Conservation (phyloP, 2,329 filamentous ascomycete genomes). For the Colletotrichum sp. region DNA sequence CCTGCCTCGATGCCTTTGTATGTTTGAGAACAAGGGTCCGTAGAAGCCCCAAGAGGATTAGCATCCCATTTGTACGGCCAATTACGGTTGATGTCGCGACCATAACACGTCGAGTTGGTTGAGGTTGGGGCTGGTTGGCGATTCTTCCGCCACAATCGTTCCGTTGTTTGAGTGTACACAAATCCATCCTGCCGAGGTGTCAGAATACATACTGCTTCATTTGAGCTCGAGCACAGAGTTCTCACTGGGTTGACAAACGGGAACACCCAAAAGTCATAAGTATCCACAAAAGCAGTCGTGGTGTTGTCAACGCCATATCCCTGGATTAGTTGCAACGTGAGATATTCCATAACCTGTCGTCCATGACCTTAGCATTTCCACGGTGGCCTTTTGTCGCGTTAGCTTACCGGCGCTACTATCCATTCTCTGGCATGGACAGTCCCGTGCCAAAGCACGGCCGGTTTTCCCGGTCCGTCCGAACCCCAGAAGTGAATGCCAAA, state of each 20-base stretch:
- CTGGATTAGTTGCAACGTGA: conserved; percentile 48
- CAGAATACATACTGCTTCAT: neutral
- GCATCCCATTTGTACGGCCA: conserved; percentile 55
- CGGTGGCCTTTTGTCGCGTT: neutral
- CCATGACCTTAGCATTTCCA: conserved; percentile 31
- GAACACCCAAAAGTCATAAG: conserved; percentile 62
- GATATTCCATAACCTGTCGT: conserved; percentile 45
- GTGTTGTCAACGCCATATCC: conserved; percentile 41
- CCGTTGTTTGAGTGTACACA: conserved; percentile 47
- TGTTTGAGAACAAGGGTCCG: conserved; percentile 50
- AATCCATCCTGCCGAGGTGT: conserved; percentile 37
- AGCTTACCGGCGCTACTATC: conserved; percentile 56
- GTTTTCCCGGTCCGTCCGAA: conserved; percentile 42
- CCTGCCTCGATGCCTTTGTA: conserved; percentile 45
- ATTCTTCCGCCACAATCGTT: conserved; percentile 58
- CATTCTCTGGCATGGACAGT: conserved; percentile 60
- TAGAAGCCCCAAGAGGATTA: conserved; percentile 46
- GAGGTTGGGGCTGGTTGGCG: conserved; percentile 39
- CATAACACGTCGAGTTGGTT: conserved; percentile 41
- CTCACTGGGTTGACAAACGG: conserved; percentile 54
- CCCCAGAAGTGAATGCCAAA: conserved; percentile 61
- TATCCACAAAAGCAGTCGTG: conserved; percentile 50
- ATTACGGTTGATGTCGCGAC: conserved; percentile 60
- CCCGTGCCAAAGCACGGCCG: conserved; percentile 54
- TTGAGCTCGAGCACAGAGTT: conserved; percentile 9